Percentiles rank a stretch among this genome's conserved stretches.
phyloP scores from a whole-genome alignment of 2,329 filamentous ascomycete genomes.

The Scedosporium apiospermum region DNA sequence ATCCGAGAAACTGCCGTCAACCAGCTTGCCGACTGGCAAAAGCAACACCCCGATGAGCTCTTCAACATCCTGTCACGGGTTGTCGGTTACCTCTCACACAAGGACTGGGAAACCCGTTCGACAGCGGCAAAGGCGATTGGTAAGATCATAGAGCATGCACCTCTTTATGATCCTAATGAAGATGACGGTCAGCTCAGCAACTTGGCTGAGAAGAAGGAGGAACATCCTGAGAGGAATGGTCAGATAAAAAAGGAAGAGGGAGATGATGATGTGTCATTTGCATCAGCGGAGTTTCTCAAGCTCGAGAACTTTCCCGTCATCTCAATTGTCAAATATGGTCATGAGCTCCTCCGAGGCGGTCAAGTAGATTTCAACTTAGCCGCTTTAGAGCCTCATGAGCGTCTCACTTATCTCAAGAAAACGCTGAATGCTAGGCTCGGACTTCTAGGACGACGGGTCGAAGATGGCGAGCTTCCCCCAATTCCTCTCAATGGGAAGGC shows the following conservation, averaged over 20 bases:
- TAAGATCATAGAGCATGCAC: constrained; percentile 84
- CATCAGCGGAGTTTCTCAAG: constrained; percentile 35
- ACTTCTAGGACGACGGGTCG: constrained; percentile 71
- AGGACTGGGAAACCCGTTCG: constrained; percentile 93
- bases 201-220: constrained; percentile 15
- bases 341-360: constrained; percentile 74
- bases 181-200: constrained; percentile 40
- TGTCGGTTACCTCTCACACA: constrained; percentile 89
- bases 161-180: constrained; percentile 78
- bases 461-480: constrained; percentile 68
- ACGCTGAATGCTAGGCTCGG: constrained; percentile 75
- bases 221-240: constrained; percentile 24
- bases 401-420: constrained; percentile 82
- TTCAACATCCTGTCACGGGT: constrained; percentile 92
- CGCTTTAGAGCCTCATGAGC: constrained; percentile 68
- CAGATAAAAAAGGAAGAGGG: constrained; percentile 57
- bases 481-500: background rate
- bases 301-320: constrained; percentile 69
- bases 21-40: constrained; percentile 95
- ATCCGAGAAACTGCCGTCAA: constrained; percentile 96
- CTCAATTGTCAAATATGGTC: constrained; percentile 72
- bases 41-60: constrained; percentile 92
- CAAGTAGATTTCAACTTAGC: constrained; percentile 80
- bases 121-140: constrained; percentile 91
- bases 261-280: constrained; percentile 37